Evolutionary conservation across 108 stramenopile genomes (phyloP), one percentile per base, ranked within the genome.

Genomic region (Stephanodiscus minutulus): DNA sequence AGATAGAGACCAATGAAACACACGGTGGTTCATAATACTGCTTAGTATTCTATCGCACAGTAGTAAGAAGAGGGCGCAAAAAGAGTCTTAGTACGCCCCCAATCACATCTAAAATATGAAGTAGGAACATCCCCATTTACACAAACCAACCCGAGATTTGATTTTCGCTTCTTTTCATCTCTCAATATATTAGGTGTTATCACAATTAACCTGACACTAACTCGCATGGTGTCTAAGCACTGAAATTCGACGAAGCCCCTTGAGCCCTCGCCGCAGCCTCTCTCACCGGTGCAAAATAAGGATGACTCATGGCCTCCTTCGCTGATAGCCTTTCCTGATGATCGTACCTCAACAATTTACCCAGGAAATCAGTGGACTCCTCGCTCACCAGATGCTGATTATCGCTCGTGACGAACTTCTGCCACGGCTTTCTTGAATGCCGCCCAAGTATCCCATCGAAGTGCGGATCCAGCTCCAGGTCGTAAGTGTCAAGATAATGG

Each of bases 321-420:
- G 99, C 99, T 36, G 99, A 97, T 36, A 99, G 67, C 10, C 99
- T 82, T 73, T 99, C 99, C 78, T 98, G 98, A 71, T 97, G 97
- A 85, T 98, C 97, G 74, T 71, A 83, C 76, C 91, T 78, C 60
- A 93, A 72, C 11, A 93, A 75, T 72, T 97, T 96, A 7, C 93
- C 93, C 10, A 98, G 92, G 72, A 96, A 98, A 64, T 96, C 95
- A 64, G 97, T 91, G 33, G 97, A 96, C 74, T 98, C 98, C 47
- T 98, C 98, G 15, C 95, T 92, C 28, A 98, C 93, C 25, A 99
- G 83, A 81, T 98, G 97, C 76, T 95, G 94, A 82, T 99, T 99
- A 77, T 98, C 98, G 2, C 89, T 74, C 20, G 95, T 98, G 62
- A 98, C 81, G 81, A 99, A 99, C 76, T 96, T 97, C 65, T 90